Conservation (phyloP, 1,284 basidiomycete genomes). For the Somion occarium region DNA sequence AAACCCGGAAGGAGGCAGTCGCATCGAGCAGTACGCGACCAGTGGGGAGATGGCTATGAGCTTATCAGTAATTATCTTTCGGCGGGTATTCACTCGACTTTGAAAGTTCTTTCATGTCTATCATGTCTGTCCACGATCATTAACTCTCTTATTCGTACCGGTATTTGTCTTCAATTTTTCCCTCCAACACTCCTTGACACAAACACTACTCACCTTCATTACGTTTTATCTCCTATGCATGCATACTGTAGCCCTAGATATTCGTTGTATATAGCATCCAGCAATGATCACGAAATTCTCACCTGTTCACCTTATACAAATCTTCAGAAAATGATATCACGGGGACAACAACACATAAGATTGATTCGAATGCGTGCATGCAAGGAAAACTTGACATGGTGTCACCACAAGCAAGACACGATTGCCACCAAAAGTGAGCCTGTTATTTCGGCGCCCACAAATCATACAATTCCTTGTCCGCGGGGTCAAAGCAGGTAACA, state of each 20-base stretch:
- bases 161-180: neutral
- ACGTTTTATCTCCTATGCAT: neutral
- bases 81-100: too few relatives aligned
- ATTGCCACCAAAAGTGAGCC: too few relatives aligned
- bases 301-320: too few relatives aligned
- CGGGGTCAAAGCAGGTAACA: constrained; percentile 65
- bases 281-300: too few relatives aligned
- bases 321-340: too few relatives aligned
- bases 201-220: neutral
- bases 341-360: too few relatives aligned
- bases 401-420: too few relatives aligned
- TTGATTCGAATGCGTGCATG: too few relatives aligned
- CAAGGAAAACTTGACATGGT: too few relatives aligned
- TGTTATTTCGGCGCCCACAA: constrained; percentile 60
- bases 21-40: constrained; percentile 17
- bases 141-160: neutral
- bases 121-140: constrained; percentile 1
- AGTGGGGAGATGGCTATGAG: constrained; percentile 24
- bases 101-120: neutral
- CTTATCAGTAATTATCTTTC: too few relatives aligned
- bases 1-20: constrained; percentile 14
- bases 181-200: neutral
- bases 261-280: too few relatives aligned
- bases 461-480: constrained; percentile 68
- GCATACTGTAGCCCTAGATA: too few relatives aligned